Evolutionary conservation across 2,329 filamentous ascomycete species (phyloP).

Genomic region (Akanthomyces lecanii): DNA sequence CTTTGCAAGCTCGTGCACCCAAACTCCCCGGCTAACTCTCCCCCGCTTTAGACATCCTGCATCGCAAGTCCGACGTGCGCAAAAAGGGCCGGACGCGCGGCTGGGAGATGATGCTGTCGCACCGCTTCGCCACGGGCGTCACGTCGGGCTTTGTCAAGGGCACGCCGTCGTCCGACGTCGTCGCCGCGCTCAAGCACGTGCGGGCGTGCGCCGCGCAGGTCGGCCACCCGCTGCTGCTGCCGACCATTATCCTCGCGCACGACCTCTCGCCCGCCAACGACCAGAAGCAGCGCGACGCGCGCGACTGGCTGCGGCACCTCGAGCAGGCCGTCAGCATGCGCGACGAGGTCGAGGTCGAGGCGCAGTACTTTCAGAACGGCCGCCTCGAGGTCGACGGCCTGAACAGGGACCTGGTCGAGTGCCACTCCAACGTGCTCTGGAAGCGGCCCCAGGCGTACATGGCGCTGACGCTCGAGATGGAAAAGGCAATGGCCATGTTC

Average conservation of each 20-base stretch:
- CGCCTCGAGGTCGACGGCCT: conserved; percentile 55
- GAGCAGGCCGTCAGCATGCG: conserved; percentile 60
- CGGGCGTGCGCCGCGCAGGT: conserved; percentile 45
- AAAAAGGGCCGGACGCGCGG: conserved; percentile 61
- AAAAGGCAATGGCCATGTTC: conserved; percentile 45
- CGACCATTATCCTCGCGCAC: conserved; percentile 54
- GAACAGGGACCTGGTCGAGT: conserved; percentile 60
- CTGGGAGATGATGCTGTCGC: conserved; percentile 60
- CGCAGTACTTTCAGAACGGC: conserved; percentile 50
- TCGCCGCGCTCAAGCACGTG: conserved; percentile 46
- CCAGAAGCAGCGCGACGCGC: conserved; percentile 58
- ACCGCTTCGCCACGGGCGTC: conserved; percentile 50
- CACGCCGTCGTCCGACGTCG: conserved; percentile 53
- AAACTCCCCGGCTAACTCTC: neutral
- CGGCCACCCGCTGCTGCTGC: conserved; percentile 56
- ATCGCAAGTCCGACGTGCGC: conserved; percentile 62
- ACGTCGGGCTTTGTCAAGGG: conserved; percentile 61
- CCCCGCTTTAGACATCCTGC: conserved; percentile 51
- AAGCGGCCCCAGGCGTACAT: conserved; percentile 59
- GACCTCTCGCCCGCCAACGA: conserved; percentile 54
- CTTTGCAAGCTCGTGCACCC: neutral
- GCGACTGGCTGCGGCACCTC: conserved; percentile 57
- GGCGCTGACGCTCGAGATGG: conserved; percentile 48
- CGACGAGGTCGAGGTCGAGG: conserved; percentile 53
- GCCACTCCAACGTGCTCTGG: conserved; percentile 59